Evolutionary conservation across 495 filamentous ascomycete genomes (phyloP), one percentile per base, ranked within the genome.

Genomic region (Penicillium egyptiacum): DNA sequence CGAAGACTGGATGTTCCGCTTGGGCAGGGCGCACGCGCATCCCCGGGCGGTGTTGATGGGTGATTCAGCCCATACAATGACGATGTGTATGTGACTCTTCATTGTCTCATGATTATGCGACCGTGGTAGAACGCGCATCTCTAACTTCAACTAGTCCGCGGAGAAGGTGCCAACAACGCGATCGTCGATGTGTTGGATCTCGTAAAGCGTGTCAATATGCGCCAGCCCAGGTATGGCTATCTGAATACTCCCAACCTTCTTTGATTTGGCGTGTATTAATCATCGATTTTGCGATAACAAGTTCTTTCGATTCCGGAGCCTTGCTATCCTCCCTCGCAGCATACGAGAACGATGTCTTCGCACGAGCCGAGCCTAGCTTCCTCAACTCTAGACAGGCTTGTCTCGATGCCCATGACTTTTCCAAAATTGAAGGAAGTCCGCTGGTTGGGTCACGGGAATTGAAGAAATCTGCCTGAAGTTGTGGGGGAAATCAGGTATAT

Each of bases 101-200:
- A 30, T 0, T 17, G 8, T 16, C 43, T 23, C 16, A 40, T 35
- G 17, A 25, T 3, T 20, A 33, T 35, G 19, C 9, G 43, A 53
- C 40, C 10, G 4, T 26, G 16, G n/a, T 1, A 9, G 2, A 31
- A 14, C 0, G n/a, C 22, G 39, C 16, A 11, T 20, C 3, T 11
- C 42, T 55, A 20, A 40, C 23, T 30, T 57, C 22, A 19, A 33
- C 17, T 52, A 79, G 73, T 70, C 57, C 72, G 82, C 30, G 83
- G 84, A 6, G 83, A 87, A 69, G 84, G 76, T 0, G 81, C 81
- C 6, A 87, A 86, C 44, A 81, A 86, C 46, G 81, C 78, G 5
- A 79, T 86, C 37, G 68, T 76, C 17, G 84, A 86, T 61, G 74
- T 77, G 5, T 63, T 69, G 4, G 64, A 73, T 42, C 62, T 86